phyloP scores from a whole-genome alignment of 2,329 filamentous ascomycete genomes.

The Didymella lethalis region DNA sequence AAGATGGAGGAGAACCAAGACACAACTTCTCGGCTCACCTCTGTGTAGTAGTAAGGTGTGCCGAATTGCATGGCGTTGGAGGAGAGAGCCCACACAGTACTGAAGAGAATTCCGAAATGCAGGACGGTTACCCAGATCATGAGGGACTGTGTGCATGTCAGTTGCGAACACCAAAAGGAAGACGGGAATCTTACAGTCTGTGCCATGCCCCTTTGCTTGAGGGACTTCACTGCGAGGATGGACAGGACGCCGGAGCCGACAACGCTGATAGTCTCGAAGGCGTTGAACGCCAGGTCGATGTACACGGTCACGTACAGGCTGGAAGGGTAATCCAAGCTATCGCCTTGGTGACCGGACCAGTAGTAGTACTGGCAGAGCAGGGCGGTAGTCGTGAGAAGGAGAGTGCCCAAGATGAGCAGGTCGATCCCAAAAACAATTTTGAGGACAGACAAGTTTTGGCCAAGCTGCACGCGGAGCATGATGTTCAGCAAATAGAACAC shows the following conservation, averaged over 20 bases:
- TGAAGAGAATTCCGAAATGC: not conserved
- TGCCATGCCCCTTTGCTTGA: conserved; percentile 7
- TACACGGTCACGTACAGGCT: not conserved
- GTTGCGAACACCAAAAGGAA: not conserved
- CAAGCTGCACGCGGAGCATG: conserved; percentile 32
- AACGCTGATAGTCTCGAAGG: not conserved
- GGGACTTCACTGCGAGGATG: conserved; percentile 4
- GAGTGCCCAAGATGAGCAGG: conserved; percentile 30
- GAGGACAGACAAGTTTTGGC: conserved; percentile 18
- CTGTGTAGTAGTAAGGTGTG: not conserved
- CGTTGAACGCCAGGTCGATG: conserved; percentile 8
- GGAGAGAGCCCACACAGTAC: not conserved
- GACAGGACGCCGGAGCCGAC: conserved; percentile 10
- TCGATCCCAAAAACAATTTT: conserved; percentile 25
- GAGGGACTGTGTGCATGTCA: conserved; percentile 14
- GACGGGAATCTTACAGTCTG: conserved; percentile 3
- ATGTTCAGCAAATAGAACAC: conserved; percentile 37
- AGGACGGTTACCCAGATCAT: conserved; percentile 8
- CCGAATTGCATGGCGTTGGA: not conserved
- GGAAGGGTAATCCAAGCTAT: not conserved
- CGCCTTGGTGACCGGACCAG: not conserved
- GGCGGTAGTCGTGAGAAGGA: conserved; percentile 25
- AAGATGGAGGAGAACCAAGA: conserved; percentile 4
- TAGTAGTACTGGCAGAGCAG: conserved; percentile 25
- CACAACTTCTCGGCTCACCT: not conserved